Evolutionary conservation across 352 stramenopile species (phyloP).

Genomic region (Elongisporangium prolatum): DNA sequence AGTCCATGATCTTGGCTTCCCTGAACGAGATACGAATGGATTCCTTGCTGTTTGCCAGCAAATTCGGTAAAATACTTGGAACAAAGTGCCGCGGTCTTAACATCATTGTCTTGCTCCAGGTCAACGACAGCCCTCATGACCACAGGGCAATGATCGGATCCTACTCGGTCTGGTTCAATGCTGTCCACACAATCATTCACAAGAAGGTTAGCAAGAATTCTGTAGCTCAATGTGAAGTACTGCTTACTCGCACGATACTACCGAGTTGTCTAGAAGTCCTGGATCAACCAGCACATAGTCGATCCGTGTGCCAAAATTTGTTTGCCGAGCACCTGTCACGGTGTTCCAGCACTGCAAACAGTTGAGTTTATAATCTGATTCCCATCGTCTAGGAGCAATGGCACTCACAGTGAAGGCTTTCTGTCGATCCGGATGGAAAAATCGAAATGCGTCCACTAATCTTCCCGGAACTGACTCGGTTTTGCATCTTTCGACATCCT

Average conservation of each 20-base stretch:
- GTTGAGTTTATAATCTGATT: background rate
- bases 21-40: conserved; percentile 37
- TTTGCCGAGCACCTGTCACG: conserved; percentile 75
- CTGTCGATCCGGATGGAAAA: conserved; percentile 60
- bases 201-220: background rate
- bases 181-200: conserved; percentile 11
- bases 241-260: conserved; percentile 54
- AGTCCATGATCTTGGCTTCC: background rate
- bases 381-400: background rate
- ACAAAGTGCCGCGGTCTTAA: conserved; percentile 43
- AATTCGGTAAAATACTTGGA: conserved; percentile 76
- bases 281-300: conserved; percentile 87
- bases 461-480: conserved; percentile 1
- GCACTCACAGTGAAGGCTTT: conserved; percentile 77
- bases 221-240: background rate
- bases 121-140: conserved; percentile 35
- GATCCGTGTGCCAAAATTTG: conserved; percentile 89
- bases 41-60: conserved; percentile 66
- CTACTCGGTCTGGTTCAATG: conserved; percentile 47
- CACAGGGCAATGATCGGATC: conserved; percentile 83
- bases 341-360: conserved; percentile 79
- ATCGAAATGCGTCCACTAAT: conserved; percentile 79
- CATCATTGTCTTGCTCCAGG: conserved; percentile 10
- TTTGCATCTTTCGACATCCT: conserved; percentile 6
- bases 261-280: conserved; percentile 32